These are phyloP conservation scores for Calonectria ilicicola DNA, from an alignment of 2,329 filamentous ascomycete genomes.

Conservation along the genomic window DNA sequence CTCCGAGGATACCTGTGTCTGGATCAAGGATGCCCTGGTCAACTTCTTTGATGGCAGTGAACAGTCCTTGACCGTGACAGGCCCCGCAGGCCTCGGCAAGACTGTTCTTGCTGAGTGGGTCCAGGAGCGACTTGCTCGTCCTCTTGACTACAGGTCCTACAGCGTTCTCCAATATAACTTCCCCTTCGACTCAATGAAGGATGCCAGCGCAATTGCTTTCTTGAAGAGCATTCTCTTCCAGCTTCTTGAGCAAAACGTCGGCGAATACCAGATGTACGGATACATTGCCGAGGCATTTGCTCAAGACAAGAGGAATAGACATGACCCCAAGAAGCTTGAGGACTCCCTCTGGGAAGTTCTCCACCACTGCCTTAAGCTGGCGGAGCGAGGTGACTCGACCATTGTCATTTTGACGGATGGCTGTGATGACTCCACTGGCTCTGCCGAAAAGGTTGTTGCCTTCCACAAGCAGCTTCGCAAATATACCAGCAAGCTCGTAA, in stretches of 20 bases:
- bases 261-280: conserved; percentile 50
- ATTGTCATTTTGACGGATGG: conserved; percentile 53
- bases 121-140: conserved; percentile 53
- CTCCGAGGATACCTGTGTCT: conserved; percentile 54
- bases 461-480: conserved; percentile 49
- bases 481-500: conserved; percentile 42
- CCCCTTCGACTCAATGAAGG: conserved; percentile 46
- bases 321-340: conserved; percentile 42
- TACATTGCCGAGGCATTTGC: conserved; percentile 45
- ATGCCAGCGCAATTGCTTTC: conserved; percentile 46
- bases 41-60: conserved; percentile 51
- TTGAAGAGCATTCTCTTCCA: conserved; percentile 53
- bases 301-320: conserved; percentile 33
- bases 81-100: conserved; percentile 50
- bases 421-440: conserved; percentile 49
- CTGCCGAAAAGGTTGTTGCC: conserved; percentile 32
- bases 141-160: conserved; percentile 49
- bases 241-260: conserved; percentile 53
- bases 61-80: conserved; percentile 50
- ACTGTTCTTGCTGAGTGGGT: conserved; percentile 55
- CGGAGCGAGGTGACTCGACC: conserved; percentile 42
- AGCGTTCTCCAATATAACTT: conserved; percentile 52
- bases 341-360: conserved; percentile 49
- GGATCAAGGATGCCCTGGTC: conserved; percentile 50
- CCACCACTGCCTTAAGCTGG: conserved; percentile 46